Evolutionary conservation across 2,329 filamentous ascomycete genomes (phyloP).

Genomic region (Pestalotiopsis fici): DNA sequence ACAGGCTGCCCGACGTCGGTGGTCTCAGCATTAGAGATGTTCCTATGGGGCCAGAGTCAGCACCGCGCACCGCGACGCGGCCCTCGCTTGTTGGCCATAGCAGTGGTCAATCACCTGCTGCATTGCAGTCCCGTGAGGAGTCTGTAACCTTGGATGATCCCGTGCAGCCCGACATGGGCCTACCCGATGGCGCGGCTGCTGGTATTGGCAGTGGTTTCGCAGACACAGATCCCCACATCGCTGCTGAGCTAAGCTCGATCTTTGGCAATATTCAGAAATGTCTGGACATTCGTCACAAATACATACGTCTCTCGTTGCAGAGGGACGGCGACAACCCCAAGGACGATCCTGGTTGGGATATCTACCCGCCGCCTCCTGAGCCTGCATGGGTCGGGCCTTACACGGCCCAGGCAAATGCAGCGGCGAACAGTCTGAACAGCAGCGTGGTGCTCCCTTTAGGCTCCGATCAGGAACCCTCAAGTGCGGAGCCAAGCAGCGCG

Average conservation of each 20-base stretch:
- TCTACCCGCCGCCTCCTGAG: conserved; percentile 90
- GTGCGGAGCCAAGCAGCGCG: conserved; percentile 31
- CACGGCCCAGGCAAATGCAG: conserved; percentile 39
- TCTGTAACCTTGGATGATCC: conserved; percentile 14
- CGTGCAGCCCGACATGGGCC: conserved; percentile 34
- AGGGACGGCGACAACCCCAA: conserved; percentile 83
- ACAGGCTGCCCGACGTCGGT: conserved; percentile 26
- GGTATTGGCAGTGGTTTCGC: conserved; percentile 67
- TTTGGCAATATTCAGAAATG: conserved; percentile 90
- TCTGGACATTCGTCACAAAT: conserved; percentile 85
- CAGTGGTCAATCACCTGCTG: conserved; percentile 12
- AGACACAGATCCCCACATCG: conserved; percentile 76
- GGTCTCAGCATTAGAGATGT: conserved; percentile 18
- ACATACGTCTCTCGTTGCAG: conserved; percentile 84
- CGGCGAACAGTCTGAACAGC: conserved; percentile 37
- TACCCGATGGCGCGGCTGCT: conserved; percentile 60
- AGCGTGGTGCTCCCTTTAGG: conserved; percentile 42
- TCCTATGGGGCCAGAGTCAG: conserved; percentile 8
- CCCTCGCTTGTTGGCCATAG: conserved; percentile 25
- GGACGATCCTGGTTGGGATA: conserved; percentile 78
- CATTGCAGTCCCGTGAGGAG: conserved; percentile 14
- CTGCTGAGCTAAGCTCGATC: conserved; percentile 80
- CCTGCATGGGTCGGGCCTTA: conserved; percentile 75
- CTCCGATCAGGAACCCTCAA: conserved; percentile 26
- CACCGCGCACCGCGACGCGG: conserved; percentile 32